phyloP scores from a whole-genome alignment of 2,329 filamentous ascomycete genomes.

The Clonostachys rhizophaga region DNA sequence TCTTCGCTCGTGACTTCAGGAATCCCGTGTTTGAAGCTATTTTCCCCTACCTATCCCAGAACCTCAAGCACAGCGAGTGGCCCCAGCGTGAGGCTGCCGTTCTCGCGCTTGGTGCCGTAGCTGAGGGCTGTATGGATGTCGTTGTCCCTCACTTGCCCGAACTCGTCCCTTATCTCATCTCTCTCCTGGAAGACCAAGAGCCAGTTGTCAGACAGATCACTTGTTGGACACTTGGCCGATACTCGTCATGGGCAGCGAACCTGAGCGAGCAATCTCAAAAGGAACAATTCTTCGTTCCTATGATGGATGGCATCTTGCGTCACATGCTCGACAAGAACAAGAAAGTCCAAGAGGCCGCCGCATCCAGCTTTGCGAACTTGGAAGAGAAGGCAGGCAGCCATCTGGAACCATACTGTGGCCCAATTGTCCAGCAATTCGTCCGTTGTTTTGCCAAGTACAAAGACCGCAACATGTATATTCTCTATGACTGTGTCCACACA shows the following conservation, averaged over 20 bases:
- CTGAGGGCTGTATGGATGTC: slow-evolving; percentile 87
- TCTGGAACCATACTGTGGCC: slow-evolving; percentile 79
- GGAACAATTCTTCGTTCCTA: slow-evolving; percentile 80
- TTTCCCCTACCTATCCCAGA: slow-evolving; percentile 85
- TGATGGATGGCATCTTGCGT: slow-evolving; percentile 93
- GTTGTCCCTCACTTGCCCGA: slow-evolving; percentile 89
- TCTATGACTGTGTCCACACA: slow-evolving; percentile 98
- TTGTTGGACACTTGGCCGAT: slow-evolving; percentile 93
- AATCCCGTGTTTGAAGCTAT: slow-evolving; percentile 86
- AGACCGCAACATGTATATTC: slow-evolving; percentile 97
- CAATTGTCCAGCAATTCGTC: slow-evolving; percentile 90
- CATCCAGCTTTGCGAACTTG: slow-evolving; percentile 91
- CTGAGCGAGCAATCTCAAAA: slow-evolving; percentile 64
- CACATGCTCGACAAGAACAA: slow-evolving; percentile 98
- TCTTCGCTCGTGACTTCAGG: slow-evolving; percentile 88
- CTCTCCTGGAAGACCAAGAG: slow-evolving; percentile 76
- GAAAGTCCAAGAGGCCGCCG: slow-evolving; percentile 93
- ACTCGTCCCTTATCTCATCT: slow-evolving; percentile 84
- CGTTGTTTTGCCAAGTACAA: slow-evolving; percentile 93
- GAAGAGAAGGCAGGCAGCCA: slow-evolving; percentile 86
- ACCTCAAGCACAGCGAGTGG: slow-evolving; percentile 86
- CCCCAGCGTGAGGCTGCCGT: slow-evolving; percentile 90
- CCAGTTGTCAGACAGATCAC: slow-evolving; percentile 95
- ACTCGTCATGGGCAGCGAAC: slow-evolving; percentile 86
- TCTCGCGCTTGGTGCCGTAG: slow-evolving; percentile 87